A percentile compares a stretch with the other conserved stretches of the same genome.
These are phyloP conservation scores for Fraxinus baroniana DNA, from an alignment of 305 asterid genomes.

Conservation along the genomic window DNA sequence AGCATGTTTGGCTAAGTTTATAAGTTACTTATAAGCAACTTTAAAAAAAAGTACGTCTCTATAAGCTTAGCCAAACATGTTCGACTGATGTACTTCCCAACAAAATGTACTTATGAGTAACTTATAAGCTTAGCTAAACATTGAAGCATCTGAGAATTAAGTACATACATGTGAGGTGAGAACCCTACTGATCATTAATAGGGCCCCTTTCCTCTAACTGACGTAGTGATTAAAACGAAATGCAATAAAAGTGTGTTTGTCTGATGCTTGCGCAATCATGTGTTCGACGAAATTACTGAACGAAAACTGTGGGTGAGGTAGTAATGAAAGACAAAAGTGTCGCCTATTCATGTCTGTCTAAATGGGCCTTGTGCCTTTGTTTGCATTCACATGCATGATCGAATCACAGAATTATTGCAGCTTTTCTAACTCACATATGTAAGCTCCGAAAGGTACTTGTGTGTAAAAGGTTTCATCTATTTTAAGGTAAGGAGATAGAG, in stretches of 20 bases:
- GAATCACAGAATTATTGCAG: neutral
- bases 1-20: neutral
- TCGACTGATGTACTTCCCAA: neutral
- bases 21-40: neutral
- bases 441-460: constrained; percentile 33
- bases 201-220: constrained; percentile 13
- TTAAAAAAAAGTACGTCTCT: neutral
- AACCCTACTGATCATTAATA: neutral
- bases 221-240: constrained; percentile 4
- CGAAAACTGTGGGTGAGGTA: neutral
- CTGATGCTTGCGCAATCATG: neutral
- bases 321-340: neutral
- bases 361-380: neutral
- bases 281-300: neutral
- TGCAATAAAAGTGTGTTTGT: neutral
- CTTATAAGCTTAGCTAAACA: neutral
- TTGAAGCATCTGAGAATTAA: constrained; percentile 9
- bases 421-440: neutral
- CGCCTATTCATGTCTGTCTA: neutral
- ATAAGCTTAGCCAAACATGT: neutral
- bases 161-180: constrained; percentile 27
- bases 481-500: constrained; percentile 23
- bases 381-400: neutral
- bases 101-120: neutral
- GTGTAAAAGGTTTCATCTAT: constrained; percentile 24